phyloP scores from a whole-genome alignment of 208 protist species.

The Crithidia fasciculata region DNA sequence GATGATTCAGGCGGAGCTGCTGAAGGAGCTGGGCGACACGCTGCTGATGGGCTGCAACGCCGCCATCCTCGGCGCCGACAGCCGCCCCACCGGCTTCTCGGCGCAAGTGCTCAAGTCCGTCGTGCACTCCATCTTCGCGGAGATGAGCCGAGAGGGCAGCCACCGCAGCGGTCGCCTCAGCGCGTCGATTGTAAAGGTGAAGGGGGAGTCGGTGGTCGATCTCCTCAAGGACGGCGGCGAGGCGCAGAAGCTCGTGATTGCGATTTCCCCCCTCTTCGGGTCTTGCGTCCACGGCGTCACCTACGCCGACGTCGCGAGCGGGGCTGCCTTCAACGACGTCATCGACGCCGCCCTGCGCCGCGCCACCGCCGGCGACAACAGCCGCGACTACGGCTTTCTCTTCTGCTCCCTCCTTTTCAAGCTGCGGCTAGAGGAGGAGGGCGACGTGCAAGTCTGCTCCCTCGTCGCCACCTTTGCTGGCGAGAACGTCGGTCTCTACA shows the following conservation, averaged over 20 bases:
- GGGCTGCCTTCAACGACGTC: slow-evolving; percentile 50
- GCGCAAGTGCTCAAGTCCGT: slow-evolving; percentile 62
- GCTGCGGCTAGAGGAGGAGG: slow-evolving; percentile 52
- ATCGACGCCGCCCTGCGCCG: slow-evolving; percentile 50
- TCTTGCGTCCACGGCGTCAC: slow-evolving; percentile 76
- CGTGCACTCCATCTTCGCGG: slow-evolving; percentile 56
- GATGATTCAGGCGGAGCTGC: slow-evolving; percentile 44
- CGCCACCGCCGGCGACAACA: slow-evolving; percentile 36
- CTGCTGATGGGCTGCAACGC: slow-evolving; percentile 74
- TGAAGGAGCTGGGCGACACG: slow-evolving; percentile 64
- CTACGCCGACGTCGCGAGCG: slow-evolving; percentile 41
- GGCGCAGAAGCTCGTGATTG: slow-evolving; percentile 72
- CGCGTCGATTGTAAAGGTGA: slow-evolving; percentile 73
- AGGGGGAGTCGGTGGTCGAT: slow-evolving; percentile 67
- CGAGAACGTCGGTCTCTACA: slow-evolving; percentile 79
- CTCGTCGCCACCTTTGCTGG: slow-evolving; percentile 67
- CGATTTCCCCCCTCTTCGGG: slow-evolving; percentile 83
- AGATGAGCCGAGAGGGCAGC: slow-evolving; percentile 32
- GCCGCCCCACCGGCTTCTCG: slow-evolving; percentile 54
- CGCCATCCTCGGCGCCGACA: slow-evolving; percentile 72
- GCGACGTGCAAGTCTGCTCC: slow-evolving; percentile 78
- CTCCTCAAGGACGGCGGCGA: slow-evolving; percentile 42
- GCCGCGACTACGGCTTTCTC: slow-evolving; percentile 60
- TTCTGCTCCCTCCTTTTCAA: slow-evolving; percentile 80
- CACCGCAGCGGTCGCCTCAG: slow-evolving; percentile 44